These are phyloP conservation scores for Citrus sp. DNA, from an alignment of 345 rosid species.

Conservation along the genomic window DNA sequence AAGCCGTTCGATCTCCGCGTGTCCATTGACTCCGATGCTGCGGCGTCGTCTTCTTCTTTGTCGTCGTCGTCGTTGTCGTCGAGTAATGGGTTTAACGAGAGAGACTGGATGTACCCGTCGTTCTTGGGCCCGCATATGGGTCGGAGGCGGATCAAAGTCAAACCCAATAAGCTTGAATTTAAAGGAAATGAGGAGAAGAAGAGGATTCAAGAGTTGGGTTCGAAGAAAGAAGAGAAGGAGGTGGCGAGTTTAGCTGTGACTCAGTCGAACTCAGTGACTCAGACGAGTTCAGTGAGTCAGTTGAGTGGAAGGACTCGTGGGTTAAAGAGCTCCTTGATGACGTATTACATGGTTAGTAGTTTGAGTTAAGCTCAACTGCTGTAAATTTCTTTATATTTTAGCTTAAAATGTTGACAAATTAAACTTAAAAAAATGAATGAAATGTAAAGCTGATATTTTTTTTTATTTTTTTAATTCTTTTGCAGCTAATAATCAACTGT, in stretches of 20 bases:
- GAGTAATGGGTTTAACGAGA: conserved; percentile 25
- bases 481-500: conserved; percentile 62
- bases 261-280: neutral
- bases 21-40: conserved; percentile 18
- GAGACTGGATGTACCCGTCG: conserved; percentile 67
- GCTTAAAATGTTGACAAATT: neutral
- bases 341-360: conserved; percentile 33
- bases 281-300: conserved; percentile 23
- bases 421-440: neutral
- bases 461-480: neutral
- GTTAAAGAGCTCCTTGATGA: conserved; percentile 27
- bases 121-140: conserved; percentile 54
- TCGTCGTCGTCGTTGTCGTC: no score
- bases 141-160: conserved; percentile 38
- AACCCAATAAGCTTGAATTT: conserved; percentile 21
- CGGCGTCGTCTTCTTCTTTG: conserved; percentile 1
- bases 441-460: neutral
- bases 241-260: conserved; percentile 15
- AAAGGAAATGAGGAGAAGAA: conserved; percentile 25
- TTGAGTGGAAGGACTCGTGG: conserved; percentile 31
- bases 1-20: conserved; percentile 34
- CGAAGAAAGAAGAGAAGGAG: conserved; percentile 23
- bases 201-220: conserved; percentile 6
- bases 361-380: neutral
- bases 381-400: neutral